phyloP scores from a whole-genome alignment of 495 filamentous ascomycete species.

The Neurospora pannonica region DNA sequence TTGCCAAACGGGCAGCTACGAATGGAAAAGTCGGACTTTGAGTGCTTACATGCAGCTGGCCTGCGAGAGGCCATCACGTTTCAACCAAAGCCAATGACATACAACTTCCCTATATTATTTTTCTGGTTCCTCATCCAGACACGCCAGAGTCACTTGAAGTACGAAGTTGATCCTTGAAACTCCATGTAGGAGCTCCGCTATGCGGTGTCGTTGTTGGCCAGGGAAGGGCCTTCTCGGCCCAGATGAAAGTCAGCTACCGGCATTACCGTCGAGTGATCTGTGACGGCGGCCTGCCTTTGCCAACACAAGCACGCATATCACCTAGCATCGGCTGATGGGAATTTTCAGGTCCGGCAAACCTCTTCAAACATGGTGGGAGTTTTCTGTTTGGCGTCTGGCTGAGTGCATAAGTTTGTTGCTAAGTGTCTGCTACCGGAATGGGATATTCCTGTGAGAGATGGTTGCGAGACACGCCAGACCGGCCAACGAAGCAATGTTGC shows the following conservation, averaged over 20 bases:
- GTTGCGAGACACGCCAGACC: background rate
- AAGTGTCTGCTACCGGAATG: background rate
- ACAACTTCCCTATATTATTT: background rate
- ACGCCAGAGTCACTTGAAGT: background rate
- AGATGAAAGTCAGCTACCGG: background rate
- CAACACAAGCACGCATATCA: background rate
- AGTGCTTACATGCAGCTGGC: background rate
- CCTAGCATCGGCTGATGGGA: background rate
- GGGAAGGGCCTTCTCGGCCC: background rate
- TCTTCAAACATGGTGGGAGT: background rate
- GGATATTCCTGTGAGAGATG: background rate
- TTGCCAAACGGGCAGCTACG: background rate
- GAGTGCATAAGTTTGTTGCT: background rate
- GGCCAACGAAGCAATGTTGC: background rate
- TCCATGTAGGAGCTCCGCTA: background rate
- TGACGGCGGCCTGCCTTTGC: background rate
- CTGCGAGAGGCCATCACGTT: background rate
- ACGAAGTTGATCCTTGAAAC: background rate
- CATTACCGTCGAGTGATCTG: background rate
- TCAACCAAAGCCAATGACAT: background rate
- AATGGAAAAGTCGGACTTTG: background rate
- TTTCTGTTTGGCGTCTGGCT: background rate
- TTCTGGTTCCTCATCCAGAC: background rate
- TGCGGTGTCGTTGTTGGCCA: background rate
- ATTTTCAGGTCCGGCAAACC: background rate